Conservation (phyloP, 2,329 filamentous ascomycete species). For the Biscogniauxia marginata region DNA sequence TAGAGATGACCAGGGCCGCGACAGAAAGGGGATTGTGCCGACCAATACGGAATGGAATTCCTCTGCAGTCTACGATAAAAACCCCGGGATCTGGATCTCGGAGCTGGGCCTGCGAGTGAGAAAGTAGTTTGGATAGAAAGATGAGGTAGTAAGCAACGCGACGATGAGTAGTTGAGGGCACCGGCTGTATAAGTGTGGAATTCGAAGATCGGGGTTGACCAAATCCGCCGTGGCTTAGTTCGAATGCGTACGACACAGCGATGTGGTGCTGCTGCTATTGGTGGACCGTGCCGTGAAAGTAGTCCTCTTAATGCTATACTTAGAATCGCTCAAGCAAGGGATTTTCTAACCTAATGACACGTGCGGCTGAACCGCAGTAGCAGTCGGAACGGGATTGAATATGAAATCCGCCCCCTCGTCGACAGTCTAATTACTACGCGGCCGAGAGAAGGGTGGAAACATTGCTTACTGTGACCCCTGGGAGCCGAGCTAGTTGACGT, state of each 20-base stretch:
- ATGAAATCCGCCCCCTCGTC: neutral
- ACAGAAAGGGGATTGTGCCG: too few relatives aligned
- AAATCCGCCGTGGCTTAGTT: conserved; percentile 8
- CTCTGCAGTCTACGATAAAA: too few relatives aligned
- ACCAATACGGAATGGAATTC: too few relatives aligned
- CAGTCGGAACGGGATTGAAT: conserved; percentile 11
- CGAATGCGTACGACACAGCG: neutral
- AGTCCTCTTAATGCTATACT: neutral
- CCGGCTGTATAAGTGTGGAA: conserved; percentile 4
- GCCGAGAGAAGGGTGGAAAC: too few relatives aligned
- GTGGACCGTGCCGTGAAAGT: neutral
- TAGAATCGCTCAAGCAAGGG: neutral
- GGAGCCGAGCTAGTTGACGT: too few relatives aligned
- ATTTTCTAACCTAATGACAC: neutral
- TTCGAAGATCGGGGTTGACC: neutral
- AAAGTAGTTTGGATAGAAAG: too few relatives aligned
- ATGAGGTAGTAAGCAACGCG: neutral
- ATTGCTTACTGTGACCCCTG: too few relatives aligned
- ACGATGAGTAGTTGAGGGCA: neutral
- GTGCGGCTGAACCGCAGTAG: neutral
- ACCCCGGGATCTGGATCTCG: too few relatives aligned
- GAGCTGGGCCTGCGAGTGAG: too few relatives aligned
- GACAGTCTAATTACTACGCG: too few relatives aligned
- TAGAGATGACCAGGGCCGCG: too few relatives aligned
- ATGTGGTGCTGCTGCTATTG: neutral